Percentiles rank a stretch among this genome's conserved stretches.
phyloP scores from a whole-genome alignment of 345 rosid genomes.

The Citrus mangshanensis region DNA sequence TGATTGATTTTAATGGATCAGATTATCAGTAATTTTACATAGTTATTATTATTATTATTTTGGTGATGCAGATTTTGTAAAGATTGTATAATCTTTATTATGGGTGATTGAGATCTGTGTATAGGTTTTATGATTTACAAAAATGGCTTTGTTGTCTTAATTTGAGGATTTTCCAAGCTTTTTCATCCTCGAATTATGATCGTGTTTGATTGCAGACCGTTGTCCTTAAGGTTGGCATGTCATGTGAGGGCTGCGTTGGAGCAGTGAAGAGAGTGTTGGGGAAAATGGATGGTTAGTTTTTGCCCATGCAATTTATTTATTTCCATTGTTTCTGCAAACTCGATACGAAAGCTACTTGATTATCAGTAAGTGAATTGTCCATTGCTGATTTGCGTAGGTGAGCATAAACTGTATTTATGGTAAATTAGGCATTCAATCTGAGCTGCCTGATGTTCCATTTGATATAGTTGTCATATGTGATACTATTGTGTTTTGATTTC shows the following conservation, averaged over 20 bases:
- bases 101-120: not conserved
- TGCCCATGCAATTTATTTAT: not conserved
- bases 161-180: not conserved
- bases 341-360: not conserved
- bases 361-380: not conserved
- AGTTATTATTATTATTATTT: not conserved
- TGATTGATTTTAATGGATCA: no score
- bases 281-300: conserved; percentile 72
- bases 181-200: not conserved
- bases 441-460: not conserved
- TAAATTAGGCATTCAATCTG: not conserved
- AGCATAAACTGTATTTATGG: not conserved
- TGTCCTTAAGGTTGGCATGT: conserved; percentile 80
- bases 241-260: conserved; percentile 78
- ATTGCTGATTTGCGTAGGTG: not conserved
- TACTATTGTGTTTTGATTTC: not conserved
- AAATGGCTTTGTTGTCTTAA: not conserved
- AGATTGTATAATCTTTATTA: not conserved
- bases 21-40: no score
- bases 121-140: not conserved
- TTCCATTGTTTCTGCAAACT: not conserved
- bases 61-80: not conserved
- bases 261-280: conserved; percentile 84
- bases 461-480: not conserved
- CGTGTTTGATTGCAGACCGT: conserved; percentile 52